Base-by-base conservation (phyloP, 1,284 basidiomycete genomes). In the Ceratobasidium sp. region DNA sequence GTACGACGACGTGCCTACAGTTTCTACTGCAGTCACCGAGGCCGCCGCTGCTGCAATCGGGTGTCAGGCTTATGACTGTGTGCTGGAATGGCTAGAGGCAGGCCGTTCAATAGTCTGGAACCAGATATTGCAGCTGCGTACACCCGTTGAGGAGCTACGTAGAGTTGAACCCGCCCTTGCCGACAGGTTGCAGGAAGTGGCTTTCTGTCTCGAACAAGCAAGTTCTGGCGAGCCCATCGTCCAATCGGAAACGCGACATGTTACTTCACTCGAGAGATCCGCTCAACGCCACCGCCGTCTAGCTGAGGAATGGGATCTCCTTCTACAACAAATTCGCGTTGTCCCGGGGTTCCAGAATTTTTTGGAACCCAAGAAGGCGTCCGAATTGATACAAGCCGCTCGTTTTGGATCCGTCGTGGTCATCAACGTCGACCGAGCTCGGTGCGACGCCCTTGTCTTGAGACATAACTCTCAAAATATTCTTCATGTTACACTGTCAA, bases 81-180 rank as follows among this genome's bases (percentile, higher is more conserved):
- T 48, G 6, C 64, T 66, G 7, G 64, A 66, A 44, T 66, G 64
- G 64, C 50, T 66, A 19, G 64, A 66, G 41, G 31, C 31, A 27
- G 64, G 31, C 2, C 9, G 50, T 19, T 66, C 64, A 7, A 27
- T 66, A 19, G 33, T 66, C 7, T 66, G 64, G 64, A 54, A 44
- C 1, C 64, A 66, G 27, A 50, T 33, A 31, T 5, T 48, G 24
- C 45, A 50, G 19, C 62, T 64, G 11, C 62, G 62, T 1, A 41
- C 31, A 3, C 64, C 64, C 11, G 41, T 66, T 50, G 51, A 54
- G 17, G 48, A 53, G 9, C 36, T 60, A 7, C 6, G 11, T 8
- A 5, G 5, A 4, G 50, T 24, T 9, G 29, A 53, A 22, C 19
- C 29, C 29, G 27, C 17, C 27, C 33, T 66, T 22, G 64, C 47